phyloP scores from a whole-genome alignment of 176 grass and related monocot species.

The Alopecurus myosuroides region DNA sequence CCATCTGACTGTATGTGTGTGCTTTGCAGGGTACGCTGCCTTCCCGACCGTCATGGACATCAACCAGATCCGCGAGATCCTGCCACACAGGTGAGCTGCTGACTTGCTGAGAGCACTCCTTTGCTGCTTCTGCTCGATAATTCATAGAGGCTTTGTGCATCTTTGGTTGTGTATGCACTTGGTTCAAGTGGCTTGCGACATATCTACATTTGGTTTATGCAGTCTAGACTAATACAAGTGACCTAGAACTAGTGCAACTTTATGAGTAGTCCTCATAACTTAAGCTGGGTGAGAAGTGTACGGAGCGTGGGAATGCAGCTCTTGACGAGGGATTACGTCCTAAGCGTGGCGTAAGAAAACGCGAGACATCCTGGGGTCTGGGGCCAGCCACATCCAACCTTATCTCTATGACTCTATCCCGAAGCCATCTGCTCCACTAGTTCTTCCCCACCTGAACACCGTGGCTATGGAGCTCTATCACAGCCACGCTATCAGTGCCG shows the following conservation, averaged over 20 bases:
- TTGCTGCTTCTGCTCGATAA: background rate
- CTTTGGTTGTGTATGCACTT: background rate
- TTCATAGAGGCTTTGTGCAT: background rate
- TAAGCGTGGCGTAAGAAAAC: too few species aligned
- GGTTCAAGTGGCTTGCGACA: background rate
- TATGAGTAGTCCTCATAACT: background rate
- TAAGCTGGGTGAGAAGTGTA: background rate
- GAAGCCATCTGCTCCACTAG: too few species aligned
- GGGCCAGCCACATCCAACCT: too few species aligned
- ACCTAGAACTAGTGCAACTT: background rate
- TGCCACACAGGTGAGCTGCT: slow-evolving; percentile 40
- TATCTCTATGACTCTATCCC: too few species aligned
- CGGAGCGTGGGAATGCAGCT: background rate
- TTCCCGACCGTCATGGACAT: slow-evolving; percentile 54
- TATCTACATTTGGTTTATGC: background rate
- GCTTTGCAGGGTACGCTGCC: slow-evolving; percentile 26
- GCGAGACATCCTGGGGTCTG: too few species aligned
- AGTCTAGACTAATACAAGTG: background rate
- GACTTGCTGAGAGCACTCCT: background rate
- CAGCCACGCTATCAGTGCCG: too few species aligned
- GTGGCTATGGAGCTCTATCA: too few species aligned
- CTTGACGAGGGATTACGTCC: background rate
- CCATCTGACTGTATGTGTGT: background rate
- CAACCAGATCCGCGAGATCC: slow-evolving; percentile 52
- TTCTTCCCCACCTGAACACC: too few species aligned